A percentile compares a stretch with the other conserved stretches of the same genome.
Conservation (phyloP, 1,139 yeast species). For the Waltiozyma sp. region DNA sequence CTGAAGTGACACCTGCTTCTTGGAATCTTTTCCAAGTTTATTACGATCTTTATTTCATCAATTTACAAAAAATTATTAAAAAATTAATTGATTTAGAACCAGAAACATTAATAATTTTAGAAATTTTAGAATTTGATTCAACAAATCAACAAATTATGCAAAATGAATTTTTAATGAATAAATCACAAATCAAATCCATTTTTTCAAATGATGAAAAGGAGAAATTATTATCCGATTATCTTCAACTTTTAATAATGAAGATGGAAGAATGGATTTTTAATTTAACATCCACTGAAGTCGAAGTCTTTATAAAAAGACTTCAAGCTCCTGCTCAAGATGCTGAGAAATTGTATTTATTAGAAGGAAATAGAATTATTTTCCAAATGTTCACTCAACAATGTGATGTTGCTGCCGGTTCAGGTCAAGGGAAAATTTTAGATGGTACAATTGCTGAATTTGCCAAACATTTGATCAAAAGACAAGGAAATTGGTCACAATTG, state of each 20-base stretch:
- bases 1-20: conserved; percentile 47
- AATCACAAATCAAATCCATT: conserved; percentile 32
- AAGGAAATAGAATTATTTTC: conserved; percentile 65
- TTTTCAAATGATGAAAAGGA: conserved; percentile 65
- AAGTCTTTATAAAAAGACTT: conserved; percentile 47
- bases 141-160: conserved; percentile 45
- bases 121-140: conserved; percentile 65
- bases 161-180: conserved; percentile 30
- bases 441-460: conserved; percentile 80
- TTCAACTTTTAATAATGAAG: conserved; percentile 54
- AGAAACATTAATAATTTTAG: conserved; percentile 51
- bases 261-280: conserved; percentile 76
- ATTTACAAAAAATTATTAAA: conserved; percentile 52
- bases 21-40: conserved; percentile 66
- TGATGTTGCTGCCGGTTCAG: conserved; percentile 85
- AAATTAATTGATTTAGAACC: conserved; percentile 63
- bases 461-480: conserved; percentile 47
- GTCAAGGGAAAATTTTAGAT: conserved; percentile 68
- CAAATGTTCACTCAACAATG: conserved; percentile 83
- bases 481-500: conserved; percentile 44
- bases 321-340: conserved; percentile 68
- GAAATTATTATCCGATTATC: conserved; percentile 57
- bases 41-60: conserved; percentile 57
- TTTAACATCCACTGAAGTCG: conserved; percentile 53
- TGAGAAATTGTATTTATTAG: conserved; percentile 50